Conservation (phyloP, 179 eudicot species). For the Beta corolliflora region DNA sequence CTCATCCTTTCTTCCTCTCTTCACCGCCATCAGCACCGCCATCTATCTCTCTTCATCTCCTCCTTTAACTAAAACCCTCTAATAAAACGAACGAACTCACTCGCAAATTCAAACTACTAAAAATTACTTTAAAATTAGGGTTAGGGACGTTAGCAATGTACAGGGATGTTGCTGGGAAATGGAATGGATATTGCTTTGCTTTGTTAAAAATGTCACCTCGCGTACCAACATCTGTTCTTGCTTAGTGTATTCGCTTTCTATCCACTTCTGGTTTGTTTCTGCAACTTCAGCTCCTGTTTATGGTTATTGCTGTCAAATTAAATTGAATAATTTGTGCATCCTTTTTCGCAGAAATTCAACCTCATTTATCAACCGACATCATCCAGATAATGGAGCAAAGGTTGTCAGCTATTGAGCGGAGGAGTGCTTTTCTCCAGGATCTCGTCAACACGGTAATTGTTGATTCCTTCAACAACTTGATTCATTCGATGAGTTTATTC, state of each 20-base stretch:
- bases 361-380: conserved; percentile 60
- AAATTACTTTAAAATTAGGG: conserved; percentile 10
- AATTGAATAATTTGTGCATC: no score
- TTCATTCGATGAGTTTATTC: no score
- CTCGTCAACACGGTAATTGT: no score
- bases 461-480: no score
- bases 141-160: neutral
- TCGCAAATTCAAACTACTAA: conserved; percentile 2
- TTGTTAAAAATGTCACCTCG: conserved; percentile 21
- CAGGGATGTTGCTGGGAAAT: neutral
- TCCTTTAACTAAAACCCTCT: no score
- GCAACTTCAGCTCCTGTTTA: no score
- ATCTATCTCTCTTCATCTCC: no score
- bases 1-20: no score
- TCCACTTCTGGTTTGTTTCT: conserved; percentile 26
- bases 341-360: conserved; percentile 28
- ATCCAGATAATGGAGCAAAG: conserved; percentile 21
- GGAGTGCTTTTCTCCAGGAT: no score
- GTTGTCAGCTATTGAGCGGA: conserved; percentile 23
- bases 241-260: conserved; percentile 16
- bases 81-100: no score
- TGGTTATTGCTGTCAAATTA: neutral
- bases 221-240: conserved; percentile 6
- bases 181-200: neutral
- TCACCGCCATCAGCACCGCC: no score